Conservation (phyloP, 116 monocot genomes). For the Trichopus zeylanicus region DNA sequence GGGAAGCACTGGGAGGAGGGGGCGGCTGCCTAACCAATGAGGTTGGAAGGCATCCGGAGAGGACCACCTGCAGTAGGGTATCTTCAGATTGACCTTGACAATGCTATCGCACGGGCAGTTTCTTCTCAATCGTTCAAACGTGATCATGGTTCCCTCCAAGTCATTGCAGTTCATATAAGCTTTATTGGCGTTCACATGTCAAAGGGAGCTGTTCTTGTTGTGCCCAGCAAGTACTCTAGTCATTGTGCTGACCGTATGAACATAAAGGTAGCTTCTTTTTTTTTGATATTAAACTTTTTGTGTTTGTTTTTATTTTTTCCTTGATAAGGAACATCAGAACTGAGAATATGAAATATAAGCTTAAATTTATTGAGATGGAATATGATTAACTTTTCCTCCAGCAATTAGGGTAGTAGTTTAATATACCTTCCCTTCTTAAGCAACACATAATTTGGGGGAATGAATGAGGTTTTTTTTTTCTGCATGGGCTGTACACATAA, state of each 20-base stretch:
- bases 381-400: no score
- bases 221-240: conserved; percentile 78
- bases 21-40: conserved; percentile 89
- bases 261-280: conserved; percentile 49
- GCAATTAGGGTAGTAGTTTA: no score
- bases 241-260: conserved; percentile 69
- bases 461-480: no score
- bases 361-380: no score
- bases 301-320: no score
- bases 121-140: conserved; percentile 62
- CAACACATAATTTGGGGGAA: no score
- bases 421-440: no score
- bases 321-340: no score
- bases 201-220: conserved; percentile 67
- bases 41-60: conserved; percentile 77
- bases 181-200: conserved; percentile 81
- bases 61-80: conserved; percentile 89
- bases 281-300: no score
- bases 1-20: conserved; percentile 92
- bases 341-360: no score
- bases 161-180: conserved; percentile 66
- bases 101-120: conserved; percentile 57
- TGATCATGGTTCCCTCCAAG: conserved; percentile 74
- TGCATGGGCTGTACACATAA: no score
- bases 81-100: conserved; percentile 87